Percentiles rank a stretch among this genome's conserved stretches.
Evolutionary conservation across 139 green algal species (phyloP).

Genomic region (Raphidocelis subcapitata): DNA sequence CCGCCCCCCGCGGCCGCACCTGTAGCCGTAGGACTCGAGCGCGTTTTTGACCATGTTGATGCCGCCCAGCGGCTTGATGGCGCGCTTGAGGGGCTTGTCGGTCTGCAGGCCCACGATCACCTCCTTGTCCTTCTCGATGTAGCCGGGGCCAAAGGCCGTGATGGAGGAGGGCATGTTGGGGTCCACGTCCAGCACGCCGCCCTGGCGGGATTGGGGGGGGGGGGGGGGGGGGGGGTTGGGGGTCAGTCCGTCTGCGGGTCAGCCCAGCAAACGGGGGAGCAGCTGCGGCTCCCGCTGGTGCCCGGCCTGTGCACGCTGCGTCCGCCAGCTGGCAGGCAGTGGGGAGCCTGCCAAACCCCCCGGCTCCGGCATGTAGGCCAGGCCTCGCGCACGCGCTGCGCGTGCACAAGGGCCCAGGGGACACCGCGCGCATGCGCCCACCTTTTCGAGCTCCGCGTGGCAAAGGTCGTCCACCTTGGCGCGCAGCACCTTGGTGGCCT

Average conservation of each 20-base stretch:
- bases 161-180: conserved; percentile 58
- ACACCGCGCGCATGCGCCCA: neutral
- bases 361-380: neutral
- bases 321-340: too few species aligned
- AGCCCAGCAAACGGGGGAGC: neutral
- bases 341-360: too few species aligned
- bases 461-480: conserved; percentile 40
- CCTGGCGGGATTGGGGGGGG: neutral
- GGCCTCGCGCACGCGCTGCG: too few species aligned
- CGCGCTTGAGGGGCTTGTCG: conserved; percentile 66
- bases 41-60: conserved; percentile 69
- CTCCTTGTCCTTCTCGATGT: conserved; percentile 63
- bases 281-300: too few species aligned
- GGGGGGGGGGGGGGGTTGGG: too few species aligned
- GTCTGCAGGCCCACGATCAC: conserved; percentile 69
- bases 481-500: conserved; percentile 52
- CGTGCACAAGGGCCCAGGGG: neutral
- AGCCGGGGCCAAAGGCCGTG: conserved; percentile 57
- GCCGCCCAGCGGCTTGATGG: conserved; percentile 76
- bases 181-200: conserved; percentile 65
- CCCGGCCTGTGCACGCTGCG: too few species aligned
- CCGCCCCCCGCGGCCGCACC: conserved; percentile 14
- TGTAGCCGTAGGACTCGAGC: conserved; percentile 54
- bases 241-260: neutral
- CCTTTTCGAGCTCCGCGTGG: conserved; percentile 41